Evolutionary conservation across 345 rosid species (phyloP), one percentile per base, ranked within the genome.

Genomic region (Rhizophora mangle): DNA sequence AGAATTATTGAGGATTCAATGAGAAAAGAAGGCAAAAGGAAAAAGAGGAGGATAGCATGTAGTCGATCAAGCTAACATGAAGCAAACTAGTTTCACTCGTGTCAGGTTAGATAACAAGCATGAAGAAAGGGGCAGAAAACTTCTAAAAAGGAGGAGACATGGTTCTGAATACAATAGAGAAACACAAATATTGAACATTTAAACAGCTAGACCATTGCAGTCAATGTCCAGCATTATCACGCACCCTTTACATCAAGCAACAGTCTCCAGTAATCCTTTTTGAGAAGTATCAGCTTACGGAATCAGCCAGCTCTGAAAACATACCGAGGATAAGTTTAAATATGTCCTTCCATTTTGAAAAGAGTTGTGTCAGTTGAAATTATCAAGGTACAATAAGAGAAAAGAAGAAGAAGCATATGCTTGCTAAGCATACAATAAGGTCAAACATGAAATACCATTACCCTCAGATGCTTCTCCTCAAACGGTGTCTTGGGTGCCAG

Each of bases 401-500:
- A 62, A 62, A 36, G 39, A 8, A 36, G 21, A 39, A 21, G 65
- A 20, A 56, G 58, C 27, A 2, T 15, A 68, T 22, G 53, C 46
- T 61, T 46, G 32, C 54, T 16, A 22, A 9, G 57, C 52, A 75
- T 30, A 39, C 21, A 20, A 67, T 47, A 49, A 51, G 22, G 16
- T 37, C 6, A 64, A 19, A 47, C 63, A 64, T 7, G 31, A 3
- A 26, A 39, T 51, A 36, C 16, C 27, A 26, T 65, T 80, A 89
- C 36, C 98, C 84, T 79, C 79, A 20, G 89, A 88, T 85, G 81
- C 64, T 77, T 77, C 71, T 62, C 87, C 96, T 56, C 82, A 92
- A 60, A 94, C 87, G 60, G 96, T 96, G 19, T 79, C 16, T 85
- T 82, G n/a, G 97, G 98, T 53, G 98, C 96, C 67, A 86, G 65